Percentiles rank a stretch among this genome's conserved stretches.
Evolutionary conservation across 2,329 filamentous ascomycete genomes (phyloP).

Genomic region (Arthroderma sp.): DNA sequence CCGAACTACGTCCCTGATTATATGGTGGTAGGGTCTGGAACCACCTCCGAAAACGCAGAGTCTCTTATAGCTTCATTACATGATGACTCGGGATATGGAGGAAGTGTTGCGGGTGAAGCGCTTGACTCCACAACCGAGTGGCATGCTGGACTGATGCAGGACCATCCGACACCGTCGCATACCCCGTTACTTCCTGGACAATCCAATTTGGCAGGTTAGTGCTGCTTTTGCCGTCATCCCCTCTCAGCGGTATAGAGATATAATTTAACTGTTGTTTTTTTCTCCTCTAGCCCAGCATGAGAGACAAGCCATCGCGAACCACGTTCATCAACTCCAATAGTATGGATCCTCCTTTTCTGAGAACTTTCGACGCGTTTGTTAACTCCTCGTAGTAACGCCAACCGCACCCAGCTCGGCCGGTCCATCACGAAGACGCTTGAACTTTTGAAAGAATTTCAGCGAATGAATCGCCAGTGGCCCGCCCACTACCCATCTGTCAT

Average conservation of each 20-base stretch:
- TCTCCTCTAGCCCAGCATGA: conserved; percentile 44
- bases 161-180: conserved; percentile 44
- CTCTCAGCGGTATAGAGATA: background rate
- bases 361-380: conserved; percentile 10
- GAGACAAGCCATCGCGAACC: conserved; percentile 57
- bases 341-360: conserved; percentile 17
- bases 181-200: conserved; percentile 39
- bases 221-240: background rate
- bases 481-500: conserved; percentile 71
- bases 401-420: conserved; percentile 71
- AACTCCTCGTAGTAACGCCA: conserved; percentile 51
- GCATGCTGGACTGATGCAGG: conserved; percentile 43
- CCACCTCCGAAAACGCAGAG: conserved; percentile 66
- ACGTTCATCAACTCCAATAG: conserved; percentile 87
- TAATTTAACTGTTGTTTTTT: conserved; percentile 10
- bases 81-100: conserved; percentile 82
- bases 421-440: conserved; percentile 81
- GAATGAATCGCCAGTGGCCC: conserved; percentile 85
- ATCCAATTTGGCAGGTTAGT: conserved; percentile 31
- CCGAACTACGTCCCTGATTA: conserved; percentile 46
- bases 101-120: conserved; percentile 54
- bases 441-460: conserved; percentile 65
- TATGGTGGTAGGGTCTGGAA: conserved; percentile 77
- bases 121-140: conserved; percentile 32
- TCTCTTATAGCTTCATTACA: conserved; percentile 71